phyloP scores from a whole-genome alignment of 768 basidiomycete genomes.

The Russula vinacea region DNA sequence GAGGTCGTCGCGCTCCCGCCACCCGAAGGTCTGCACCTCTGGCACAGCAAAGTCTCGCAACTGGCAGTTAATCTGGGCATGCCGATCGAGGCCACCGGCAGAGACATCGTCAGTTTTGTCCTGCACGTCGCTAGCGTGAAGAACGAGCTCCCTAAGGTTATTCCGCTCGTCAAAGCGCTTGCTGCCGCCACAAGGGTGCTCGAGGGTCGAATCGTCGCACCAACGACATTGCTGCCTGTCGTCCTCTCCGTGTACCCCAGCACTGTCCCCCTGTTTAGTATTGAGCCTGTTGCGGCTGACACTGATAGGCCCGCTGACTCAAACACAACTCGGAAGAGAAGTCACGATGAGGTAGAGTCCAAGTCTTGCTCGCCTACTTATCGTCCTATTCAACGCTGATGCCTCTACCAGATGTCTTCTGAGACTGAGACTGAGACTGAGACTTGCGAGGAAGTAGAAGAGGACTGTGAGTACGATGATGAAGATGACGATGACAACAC shows the following conservation, averaged over 20 bases:
- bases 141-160: conserved; percentile 6
- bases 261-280: not conserved
- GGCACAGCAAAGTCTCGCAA: not conserved
- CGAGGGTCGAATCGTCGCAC: conserved; percentile 3
- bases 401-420: conserved; percentile 7
- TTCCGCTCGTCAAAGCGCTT: not conserved
- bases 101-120: not conserved
- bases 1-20: not conserved
- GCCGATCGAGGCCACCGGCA: not conserved
- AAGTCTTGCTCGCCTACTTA: not conserved
- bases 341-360: conserved; percentile 9
- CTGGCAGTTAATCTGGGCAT: not conserved
- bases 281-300: not conserved
- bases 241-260: not conserved
- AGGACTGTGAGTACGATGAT: not conserved
- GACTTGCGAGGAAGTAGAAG: not conserved
- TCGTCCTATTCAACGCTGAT: not conserved
- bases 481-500: not conserved
- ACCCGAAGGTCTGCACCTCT: not conserved
- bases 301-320: not conserved
- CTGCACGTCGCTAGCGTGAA: not conserved
- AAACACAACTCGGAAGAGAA: not conserved
- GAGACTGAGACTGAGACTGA: not conserved
- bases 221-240: not conserved
- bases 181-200: not conserved